Evolutionary conservation across 2,329 filamentous ascomycete genomes (phyloP), one percentile per base, ranked within the genome.

Genomic region (Fusarium torreyae): DNA sequence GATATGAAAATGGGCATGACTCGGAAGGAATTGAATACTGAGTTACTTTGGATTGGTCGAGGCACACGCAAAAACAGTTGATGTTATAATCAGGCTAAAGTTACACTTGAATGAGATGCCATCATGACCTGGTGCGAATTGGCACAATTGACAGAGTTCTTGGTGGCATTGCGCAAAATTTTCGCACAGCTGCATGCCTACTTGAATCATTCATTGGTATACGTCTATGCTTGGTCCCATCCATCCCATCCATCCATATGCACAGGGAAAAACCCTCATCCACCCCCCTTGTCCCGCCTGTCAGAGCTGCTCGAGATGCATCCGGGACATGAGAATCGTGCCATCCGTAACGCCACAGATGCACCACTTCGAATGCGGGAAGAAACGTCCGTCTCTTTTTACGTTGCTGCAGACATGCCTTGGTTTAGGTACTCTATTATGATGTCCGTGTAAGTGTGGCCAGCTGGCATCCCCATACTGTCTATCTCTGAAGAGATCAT

Each of bases 321-420:
- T 53, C 50, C 67, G 62, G 65, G 53, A 69, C 44, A 56, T 61
- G 60, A 68, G 33, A 75, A 74, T 75, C 73, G 66, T 66, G 66
- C 73, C 73, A 75, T 66, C 49, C 14, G 68, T 75, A 68, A 75
- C 73, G 73, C 73, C 71, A 75, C 68, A 63, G 44, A 63, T 57
- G 65, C 57, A 49, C 46, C 18, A 54, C 44, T 20, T 18, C 8
- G 33, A 33, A 44, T 46, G 52, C 44, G 50, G 57, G 63, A 57
- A 55, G 46, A 26, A 60, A 53, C 59, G 24, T 33, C 50, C 44
- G 43, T 57, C 58, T 59, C 28, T 51, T 53, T 53, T 34, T 60
- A 38, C 22, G 26, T 63, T 36, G 43, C 59, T 71, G 63, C 63
- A 68, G 54, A 56, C 40, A 18, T 62, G 40, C 63, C 63, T 66